phyloP scores from a whole-genome alignment of 208 protist genomes.

The Acanthamoeba culbertsoni region DNA sequence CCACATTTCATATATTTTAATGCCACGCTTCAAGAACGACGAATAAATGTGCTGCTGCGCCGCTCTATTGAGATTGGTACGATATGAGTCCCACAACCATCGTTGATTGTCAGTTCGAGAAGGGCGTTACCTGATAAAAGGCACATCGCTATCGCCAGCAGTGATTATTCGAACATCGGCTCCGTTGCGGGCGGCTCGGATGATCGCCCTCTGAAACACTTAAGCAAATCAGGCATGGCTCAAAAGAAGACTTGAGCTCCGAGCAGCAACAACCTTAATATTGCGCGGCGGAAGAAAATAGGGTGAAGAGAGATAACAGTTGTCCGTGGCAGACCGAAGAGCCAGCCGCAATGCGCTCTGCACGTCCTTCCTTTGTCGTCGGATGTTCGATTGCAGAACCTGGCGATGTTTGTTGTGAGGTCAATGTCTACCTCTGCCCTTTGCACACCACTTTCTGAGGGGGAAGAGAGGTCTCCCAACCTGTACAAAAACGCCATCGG shows the following conservation, averaged over 20 bases:
- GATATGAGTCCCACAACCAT: neutral
- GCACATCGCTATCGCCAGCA: slow-evolving; percentile 64
- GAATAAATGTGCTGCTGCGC: slow-evolving; percentile 66
- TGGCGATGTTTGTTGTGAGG: neutral
- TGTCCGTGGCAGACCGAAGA: slow-evolving; percentile 29
- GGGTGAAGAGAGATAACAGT: slow-evolving; percentile 55
- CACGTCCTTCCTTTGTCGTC: neutral
- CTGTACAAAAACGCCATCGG: slow-evolving; percentile 2
- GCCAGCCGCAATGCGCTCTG: slow-evolving; percentile 12
- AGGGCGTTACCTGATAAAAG: slow-evolving; percentile 23
- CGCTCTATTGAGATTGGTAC: neutral
- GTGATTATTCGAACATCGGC: slow-evolving; percentile 67
- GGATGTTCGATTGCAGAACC: slow-evolving; percentile 55
- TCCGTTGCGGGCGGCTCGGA: slow-evolving; percentile 39
- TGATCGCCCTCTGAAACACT: slow-evolving; percentile 48
- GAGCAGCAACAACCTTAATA: slow-evolving; percentile 20
- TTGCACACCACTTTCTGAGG: neutral
- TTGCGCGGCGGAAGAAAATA: slow-evolving; percentile 69
- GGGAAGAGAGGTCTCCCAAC: neutral
- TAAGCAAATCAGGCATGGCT: neutral
- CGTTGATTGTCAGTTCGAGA: neutral
- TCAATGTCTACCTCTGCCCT: too few relatives aligned
- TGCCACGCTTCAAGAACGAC: slow-evolving; percentile 57
- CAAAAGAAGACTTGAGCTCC: neutral
- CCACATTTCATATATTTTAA: slow-evolving; percentile 69